Evolutionary conservation across 192 early-diverging fungal species (phyloP), one percentile per base, ranked within the genome.

Genomic region (Coemansia sp.): DNA sequence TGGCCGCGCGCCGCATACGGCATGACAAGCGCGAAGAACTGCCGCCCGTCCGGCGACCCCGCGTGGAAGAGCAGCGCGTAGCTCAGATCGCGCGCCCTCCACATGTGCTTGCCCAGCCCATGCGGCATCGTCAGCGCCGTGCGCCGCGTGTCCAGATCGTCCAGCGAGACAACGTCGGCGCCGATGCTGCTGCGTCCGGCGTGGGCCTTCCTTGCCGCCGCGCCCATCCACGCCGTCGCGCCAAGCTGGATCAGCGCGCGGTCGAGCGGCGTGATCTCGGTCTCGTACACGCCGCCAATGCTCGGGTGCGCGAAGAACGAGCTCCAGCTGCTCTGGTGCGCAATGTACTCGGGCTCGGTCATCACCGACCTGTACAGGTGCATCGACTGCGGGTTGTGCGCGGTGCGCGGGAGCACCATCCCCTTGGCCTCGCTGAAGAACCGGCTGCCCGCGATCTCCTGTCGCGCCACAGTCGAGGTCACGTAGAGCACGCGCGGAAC

Each of bases 251-350:
- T 86, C 56, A 99, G 77, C 11, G 92, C 95, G 3, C 95, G 89
- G 56, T 90, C 89, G 54, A 92, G 56, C 5, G 93, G 73, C 15
- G 93, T 90, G 6, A 97, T 74, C 63, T 97, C 90, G 0, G 93
- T 91, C 85, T 99, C 97, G 72, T 99, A 99, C 8, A 97, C 93
- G 43, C 96, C 97, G 63, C 92, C 93, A 38, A 95, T 90, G 32
- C 89, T 83, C 23, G 94, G 91, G 74, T 96, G 90, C 65, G 89
- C 93, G 64, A 97, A 94, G 58, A 97, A 87, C 18, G 86, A 84
- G 10, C 88, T 73, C 79, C 95, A 90, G 66, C 91, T 85, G 64
- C 88, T 88, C 15, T 84, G 76, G 70, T 95, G 87, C 47, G 85
- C 84, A 16, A 84, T 87, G 76, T 89, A 99, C 15, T 90, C 86